Base-by-base conservation (phyloP, 176 grass and related monocot genomes). In the Tillandsia fasciculata region DNA sequence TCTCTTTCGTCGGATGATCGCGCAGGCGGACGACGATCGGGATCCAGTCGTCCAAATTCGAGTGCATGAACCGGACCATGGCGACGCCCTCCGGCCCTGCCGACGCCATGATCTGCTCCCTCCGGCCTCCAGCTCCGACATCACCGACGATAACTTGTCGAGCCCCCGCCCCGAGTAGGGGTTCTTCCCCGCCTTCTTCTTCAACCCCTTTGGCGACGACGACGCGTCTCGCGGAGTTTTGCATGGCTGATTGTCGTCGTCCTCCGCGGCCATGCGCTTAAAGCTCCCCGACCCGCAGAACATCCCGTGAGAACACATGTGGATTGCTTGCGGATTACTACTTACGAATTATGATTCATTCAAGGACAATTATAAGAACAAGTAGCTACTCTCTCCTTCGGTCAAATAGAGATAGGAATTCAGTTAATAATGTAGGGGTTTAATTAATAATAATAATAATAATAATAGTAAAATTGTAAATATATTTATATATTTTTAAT, bases 81-180 rank as follows among this genome's bases (percentile, higher is more conserved):
- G 91, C 75, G 61, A 67, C 80, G 12, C 72, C 71, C 6, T 75
- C 73, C n/a, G 75, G 42, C 47, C 81, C 81, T 20, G 69, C 81
- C 17, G 68, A 70, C 47, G 79, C 83, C 26, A 97, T 85, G 77
- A 97, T 87, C 67, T 23, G 81, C 77, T 83, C 77, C 63, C 87
- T 73, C 66, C 80, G 75, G 89, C 75, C 77, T 97, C 82, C 26
- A 97, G 94, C 74, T 97, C 94, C 1, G 79, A 78, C 10, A 85
- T 8, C 54, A 97, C 79, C 48, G 84, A 81, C 65, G 89, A 92
- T 89, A 87, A 97, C 82, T 97, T 97, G 71, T 97, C 94, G 0
- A 97, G 89, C 50, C 94, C 94, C 47, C 84, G 79, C 66, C 79
- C 70, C 56, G 94, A 76, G 50, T 85, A 97, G 2, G 89, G 94